Base-by-base conservation (phyloP, 345 rosid genomes). In the Citrus mangshanensis region DNA sequence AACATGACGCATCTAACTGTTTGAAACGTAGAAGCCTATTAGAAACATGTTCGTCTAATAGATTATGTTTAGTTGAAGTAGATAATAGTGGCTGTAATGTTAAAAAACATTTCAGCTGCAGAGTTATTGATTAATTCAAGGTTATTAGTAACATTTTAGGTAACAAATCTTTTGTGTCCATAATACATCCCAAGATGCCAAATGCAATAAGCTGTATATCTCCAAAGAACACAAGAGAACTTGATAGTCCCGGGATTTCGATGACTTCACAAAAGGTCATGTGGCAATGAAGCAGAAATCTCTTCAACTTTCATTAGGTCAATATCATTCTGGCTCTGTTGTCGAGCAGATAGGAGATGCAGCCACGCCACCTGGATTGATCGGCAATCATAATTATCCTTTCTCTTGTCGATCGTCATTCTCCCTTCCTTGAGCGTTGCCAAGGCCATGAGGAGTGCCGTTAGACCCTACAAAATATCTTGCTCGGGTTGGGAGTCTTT, bases 391-490 rank as follows among this genome's bases (percentile, higher is more conserved):
- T 70, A 46, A 37, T 6, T 37, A 24, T 67, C 38, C 12, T 19
- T 12, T n/a, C 9, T n/a, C 32, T 40, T 6, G 72, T 68, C 1
- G 24, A 22, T 68, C 14, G 7, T 68, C 30, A 51, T 51, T 67
- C 60, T n/a, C 42, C 9, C 2, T 55, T 18, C 28, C 56, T 35
- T 69, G 46, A 54, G 54, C 70, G 28, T 51, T 28, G n/a, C 10
- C 4, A n/a, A 66, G 16, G 62, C 7, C 9, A 40, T 2, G 60
- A 60, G 71, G 46, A 58, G 37, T 62, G 30, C 72, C 37, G 66
- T 61, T 73, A 60, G 81, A 74, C 60, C 49, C 76, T n/a, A 1
- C 19, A 35, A 68, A 51, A 49, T 9, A 13, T 30, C 61, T 75
- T 30, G 30, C 35, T 49, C 9, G 35, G 46, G 9, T 27, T 21